These are phyloP conservation scores for Pleurotus citrinopileatus DNA, from an alignment of 768 basidiomycete species.

Conservation along the genomic window DNA sequence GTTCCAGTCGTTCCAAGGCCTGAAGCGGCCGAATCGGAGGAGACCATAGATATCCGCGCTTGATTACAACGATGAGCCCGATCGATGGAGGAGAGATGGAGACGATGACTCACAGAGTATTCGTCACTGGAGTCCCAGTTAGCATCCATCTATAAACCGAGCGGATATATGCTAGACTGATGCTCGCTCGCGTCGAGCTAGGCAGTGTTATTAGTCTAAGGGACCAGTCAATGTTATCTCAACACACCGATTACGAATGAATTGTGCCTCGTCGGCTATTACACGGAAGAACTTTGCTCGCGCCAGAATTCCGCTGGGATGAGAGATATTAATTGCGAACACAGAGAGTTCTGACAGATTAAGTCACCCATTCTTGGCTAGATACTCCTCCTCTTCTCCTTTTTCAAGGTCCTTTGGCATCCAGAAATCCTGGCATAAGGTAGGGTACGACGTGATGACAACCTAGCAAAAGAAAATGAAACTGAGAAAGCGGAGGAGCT, in stretches of 20 bases:
- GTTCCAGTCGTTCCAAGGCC: constrained; percentile 73
- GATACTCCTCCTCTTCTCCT: constrained; percentile 46
- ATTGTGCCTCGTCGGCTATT: constrained; percentile 79
- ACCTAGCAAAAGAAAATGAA: constrained; percentile 35
- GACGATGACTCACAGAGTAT: constrained; percentile 47
- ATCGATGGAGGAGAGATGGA: background rate
- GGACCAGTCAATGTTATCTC: background rate
- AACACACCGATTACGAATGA: constrained; percentile 60
- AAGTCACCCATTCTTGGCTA: constrained; percentile 44
- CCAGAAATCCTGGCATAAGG: constrained; percentile 56
- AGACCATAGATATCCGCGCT: constrained; percentile 72
- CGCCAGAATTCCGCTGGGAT: constrained; percentile 54
- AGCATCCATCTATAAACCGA: constrained; percentile 76
- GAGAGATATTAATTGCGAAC: background rate
- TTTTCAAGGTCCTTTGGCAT: constrained; percentile 46
- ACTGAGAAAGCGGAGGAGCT: constrained; percentile 11
- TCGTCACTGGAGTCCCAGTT: constrained; percentile 75
- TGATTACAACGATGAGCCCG: constrained; percentile 2
- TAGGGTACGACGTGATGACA: constrained; percentile 77
- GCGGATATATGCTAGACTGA: constrained; percentile 56
- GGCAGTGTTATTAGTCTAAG: background rate
- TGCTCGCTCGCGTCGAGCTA: constrained; percentile 56
- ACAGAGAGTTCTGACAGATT: background rate
- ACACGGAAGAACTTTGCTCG: constrained; percentile 64
- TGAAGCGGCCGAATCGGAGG: constrained; percentile 64